Percentiles rank a stretch among this genome's conserved stretches.
These are phyloP conservation scores for Astathelohania contejeani DNA, from an alignment of 371 early-diverging fungal genomes.

Conservation along the genomic window DNA sequence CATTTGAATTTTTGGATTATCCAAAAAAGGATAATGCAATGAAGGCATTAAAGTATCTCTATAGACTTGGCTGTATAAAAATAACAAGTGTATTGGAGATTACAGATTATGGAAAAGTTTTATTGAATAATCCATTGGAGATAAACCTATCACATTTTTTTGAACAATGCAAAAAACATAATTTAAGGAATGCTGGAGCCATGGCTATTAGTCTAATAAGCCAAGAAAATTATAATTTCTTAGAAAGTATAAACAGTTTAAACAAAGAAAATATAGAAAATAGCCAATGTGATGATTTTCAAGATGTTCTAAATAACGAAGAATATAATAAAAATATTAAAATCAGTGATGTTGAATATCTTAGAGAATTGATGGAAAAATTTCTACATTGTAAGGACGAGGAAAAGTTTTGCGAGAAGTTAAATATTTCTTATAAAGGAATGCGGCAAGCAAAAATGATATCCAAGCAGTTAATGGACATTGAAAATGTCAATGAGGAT, in stretches of 20 bases:
- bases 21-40: constrained; percentile 21
- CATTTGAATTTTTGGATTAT: constrained; percentile 27
- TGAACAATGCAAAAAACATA: constrained; percentile 10
- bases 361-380: constrained; percentile 17
- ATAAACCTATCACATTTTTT: constrained; percentile 27
- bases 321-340: constrained; percentile 6
- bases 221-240: constrained; percentile 41
- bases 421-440: background rate
- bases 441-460: background rate
- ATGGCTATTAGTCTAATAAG: constrained; percentile 28
- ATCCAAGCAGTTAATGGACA: too few relatives aligned
- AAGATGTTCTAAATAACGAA: background rate
- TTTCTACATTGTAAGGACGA: constrained; percentile 4
- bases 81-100: constrained; percentile 9
- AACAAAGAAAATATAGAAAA: background rate
- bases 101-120: constrained; percentile 32
- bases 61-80: constrained; percentile 14
- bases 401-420: background rate
- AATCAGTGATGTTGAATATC: constrained; percentile 23
- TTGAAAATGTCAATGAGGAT: too few relatives aligned
- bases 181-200: constrained; percentile 17
- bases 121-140: constrained; percentile 38
- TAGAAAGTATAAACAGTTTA: constrained; percentile 7
- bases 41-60: constrained; percentile 24
- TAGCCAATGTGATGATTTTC: background rate